Evolutionary conservation across 2,329 filamentous ascomycete genomes (phyloP).

Genomic region (Epicoccum nigrum): DNA sequence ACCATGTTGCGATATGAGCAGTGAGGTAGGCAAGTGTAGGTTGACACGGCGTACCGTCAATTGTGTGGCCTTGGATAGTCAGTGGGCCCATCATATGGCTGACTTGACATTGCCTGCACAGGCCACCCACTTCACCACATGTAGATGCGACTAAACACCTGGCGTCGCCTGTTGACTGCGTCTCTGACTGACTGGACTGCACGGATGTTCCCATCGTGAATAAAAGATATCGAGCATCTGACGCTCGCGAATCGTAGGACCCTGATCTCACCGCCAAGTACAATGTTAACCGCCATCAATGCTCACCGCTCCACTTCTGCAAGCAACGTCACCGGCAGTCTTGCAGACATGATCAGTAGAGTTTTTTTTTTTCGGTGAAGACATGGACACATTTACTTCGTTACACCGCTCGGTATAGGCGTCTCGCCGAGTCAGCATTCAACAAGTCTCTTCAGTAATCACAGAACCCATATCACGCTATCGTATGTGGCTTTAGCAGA

Average conservation of each 20-base stretch:
- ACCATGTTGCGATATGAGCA: background rate
- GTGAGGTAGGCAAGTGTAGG: background rate
- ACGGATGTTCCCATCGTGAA: background rate
- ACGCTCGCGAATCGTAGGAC: background rate
- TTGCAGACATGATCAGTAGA: background rate
- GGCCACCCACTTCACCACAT: background rate
- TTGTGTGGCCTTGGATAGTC: background rate
- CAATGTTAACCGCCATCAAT: background rate
- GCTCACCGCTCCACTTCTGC: conserved; percentile 5
- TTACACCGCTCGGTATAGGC: background rate
- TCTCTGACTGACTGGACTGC: background rate
- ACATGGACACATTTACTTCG: background rate
- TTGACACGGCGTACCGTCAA: background rate
- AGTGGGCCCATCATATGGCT: background rate
- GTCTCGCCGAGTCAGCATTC: background rate
- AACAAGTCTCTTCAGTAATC: background rate
- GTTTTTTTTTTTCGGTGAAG: background rate
- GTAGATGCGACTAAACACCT: background rate
- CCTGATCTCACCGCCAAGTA: conserved; percentile 5
- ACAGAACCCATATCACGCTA: background rate
- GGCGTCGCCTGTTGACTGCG: background rate
- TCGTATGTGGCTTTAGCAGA: background rate
- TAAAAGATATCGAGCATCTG: too few species aligned
- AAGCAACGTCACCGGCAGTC: too few species aligned
- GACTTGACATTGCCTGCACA: background rate